phyloP scores from a whole-genome alignment of 305 asterid species.

The Rubia balearica region DNA sequence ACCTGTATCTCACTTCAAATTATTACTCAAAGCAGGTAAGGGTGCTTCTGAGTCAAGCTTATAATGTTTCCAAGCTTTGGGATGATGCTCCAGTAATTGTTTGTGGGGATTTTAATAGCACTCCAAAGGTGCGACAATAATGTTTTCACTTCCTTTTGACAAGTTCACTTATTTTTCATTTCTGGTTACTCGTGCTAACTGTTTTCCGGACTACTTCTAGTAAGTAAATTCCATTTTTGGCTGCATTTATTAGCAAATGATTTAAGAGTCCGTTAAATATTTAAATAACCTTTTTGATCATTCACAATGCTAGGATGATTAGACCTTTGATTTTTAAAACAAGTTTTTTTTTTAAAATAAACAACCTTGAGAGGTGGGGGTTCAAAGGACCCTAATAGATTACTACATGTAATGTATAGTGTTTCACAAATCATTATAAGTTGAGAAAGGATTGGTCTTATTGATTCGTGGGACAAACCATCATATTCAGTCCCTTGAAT shows the following conservation, averaged over 20 bases:
- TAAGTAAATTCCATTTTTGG: background rate
- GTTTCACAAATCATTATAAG: background rate
- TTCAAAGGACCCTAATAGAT: background rate
- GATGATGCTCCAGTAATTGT: slow-evolving; percentile 76
- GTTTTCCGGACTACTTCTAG: background rate
- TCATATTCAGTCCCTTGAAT: background rate
- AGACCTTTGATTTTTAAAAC: background rate
- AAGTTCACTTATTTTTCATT: slow-evolving; percentile 8
- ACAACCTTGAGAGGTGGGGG: background rate
- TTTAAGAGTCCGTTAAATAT: background rate
- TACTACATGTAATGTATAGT: background rate
- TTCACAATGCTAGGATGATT: background rate
- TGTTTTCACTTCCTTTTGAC: slow-evolving; percentile 17
- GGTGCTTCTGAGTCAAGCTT: slow-evolving; percentile 74
- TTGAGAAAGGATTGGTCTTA: background rate
- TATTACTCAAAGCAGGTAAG: slow-evolving; percentile 54
- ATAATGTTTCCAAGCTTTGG: slow-evolving; percentile 86
- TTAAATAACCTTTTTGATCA: background rate
- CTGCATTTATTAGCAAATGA: background rate
- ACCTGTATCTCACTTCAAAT: slow-evolving; percentile 18
- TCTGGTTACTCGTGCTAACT: slow-evolving; percentile 9
- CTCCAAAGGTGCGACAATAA: slow-evolving; percentile 59
- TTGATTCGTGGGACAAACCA: background rate
- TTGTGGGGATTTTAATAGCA: slow-evolving; percentile 98
- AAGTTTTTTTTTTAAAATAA: background rate